These are phyloP conservation scores for Asparagopsis taxiformis DNA, from an alignment of 31 red algal genomes.

Conservation along the genomic window DNA sequence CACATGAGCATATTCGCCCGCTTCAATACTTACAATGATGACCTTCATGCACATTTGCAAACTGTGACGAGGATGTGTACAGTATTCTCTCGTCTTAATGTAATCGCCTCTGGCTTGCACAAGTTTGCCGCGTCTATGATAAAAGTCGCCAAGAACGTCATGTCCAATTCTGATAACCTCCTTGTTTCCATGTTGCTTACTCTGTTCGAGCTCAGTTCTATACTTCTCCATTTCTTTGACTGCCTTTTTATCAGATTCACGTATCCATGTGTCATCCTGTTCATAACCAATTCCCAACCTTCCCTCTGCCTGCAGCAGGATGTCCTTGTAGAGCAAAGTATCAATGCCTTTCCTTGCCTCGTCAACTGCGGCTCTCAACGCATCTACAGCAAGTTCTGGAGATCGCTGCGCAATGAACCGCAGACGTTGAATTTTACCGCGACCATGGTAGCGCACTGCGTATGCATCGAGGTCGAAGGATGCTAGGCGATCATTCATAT, in stretches of 20 bases:
- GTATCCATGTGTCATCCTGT: slow-evolving; percentile 58
- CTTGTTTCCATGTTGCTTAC: slow-evolving; percentile 70
- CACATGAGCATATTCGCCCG: slow-evolving; percentile 38
- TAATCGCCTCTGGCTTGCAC: slow-evolving; percentile 70
- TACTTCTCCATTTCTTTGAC: slow-evolving; percentile 54
- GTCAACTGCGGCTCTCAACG: slow-evolving; percentile 55
- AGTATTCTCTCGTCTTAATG: slow-evolving; percentile 85
- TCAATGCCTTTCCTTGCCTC: slow-evolving; percentile 61
- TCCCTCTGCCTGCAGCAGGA: slow-evolving; percentile 49
- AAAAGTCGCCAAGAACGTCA: slow-evolving; percentile 66
- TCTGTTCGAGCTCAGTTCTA: slow-evolving; percentile 40
- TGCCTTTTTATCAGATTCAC: slow-evolving; percentile 41
- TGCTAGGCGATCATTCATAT: slow-evolving; percentile 13
- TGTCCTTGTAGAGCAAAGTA: slow-evolving; percentile 46
- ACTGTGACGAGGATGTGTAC: slow-evolving; percentile 47
- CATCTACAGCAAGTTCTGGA: slow-evolving; percentile 46
- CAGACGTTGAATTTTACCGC: slow-evolving; percentile 79
- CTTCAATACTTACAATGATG: slow-evolving; percentile 61
- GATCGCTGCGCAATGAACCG: slow-evolving; percentile 59
- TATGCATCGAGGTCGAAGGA: slow-evolving; percentile 53
- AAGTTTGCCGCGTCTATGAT: slow-evolving; percentile 61
- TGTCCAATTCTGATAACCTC: slow-evolving; percentile 71
- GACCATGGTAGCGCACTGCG: slow-evolving; percentile 37
- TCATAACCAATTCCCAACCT: slow-evolving; percentile 27
- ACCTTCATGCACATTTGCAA: slow-evolving; percentile 84